Percentiles rank a stretch among this genome's conserved stretches.
Evolutionary conservation across 495 filamentous ascomycete genomes (phyloP).

Genomic region (Daldinia vernicosa): DNA sequence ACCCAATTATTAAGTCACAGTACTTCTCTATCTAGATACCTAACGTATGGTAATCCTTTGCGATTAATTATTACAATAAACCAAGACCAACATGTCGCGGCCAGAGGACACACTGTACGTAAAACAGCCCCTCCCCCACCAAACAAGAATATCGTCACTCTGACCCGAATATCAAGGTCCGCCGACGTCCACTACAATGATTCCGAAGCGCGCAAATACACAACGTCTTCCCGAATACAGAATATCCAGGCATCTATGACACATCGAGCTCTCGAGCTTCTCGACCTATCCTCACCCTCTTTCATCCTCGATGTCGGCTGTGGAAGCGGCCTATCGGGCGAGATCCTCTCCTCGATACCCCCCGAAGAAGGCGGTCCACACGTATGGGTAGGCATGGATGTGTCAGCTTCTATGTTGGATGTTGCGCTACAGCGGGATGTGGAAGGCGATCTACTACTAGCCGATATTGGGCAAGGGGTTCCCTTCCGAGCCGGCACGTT

Average conservation of each 20-base stretch:
- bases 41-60: neutral
- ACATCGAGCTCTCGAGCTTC: conserved; percentile 86
- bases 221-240: conserved; percentile 94
- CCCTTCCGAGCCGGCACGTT: conserved; percentile 93
- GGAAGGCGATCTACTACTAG: conserved; percentile 89
- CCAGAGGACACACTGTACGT: conserved; percentile 90
- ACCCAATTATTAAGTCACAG: neutral
- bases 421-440: conserved; percentile 90
- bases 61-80: neutral
- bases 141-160: conserved; percentile 26
- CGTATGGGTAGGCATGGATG: conserved; percentile 94
- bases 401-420: conserved; percentile 91
- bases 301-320: conserved; percentile 95
- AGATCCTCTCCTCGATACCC: conserved; percentile 78
- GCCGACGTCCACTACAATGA: conserved; percentile 98
- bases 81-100: conserved; percentile 76
- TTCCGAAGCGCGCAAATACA: conserved; percentile 93
- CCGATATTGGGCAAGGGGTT: conserved; percentile 94
- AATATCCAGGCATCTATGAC: conserved; percentile 96
- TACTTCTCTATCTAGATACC: too few species aligned
- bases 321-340: conserved; percentile 92
- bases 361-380: conserved; percentile 82
- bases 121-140: conserved; percentile 31
- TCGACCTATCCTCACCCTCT: conserved; percentile 80
- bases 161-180: conserved; percentile 62